These are phyloP conservation scores for Peronosclerospora sorghi DNA, from an alignment of 352 stramenopile species.

Conservation along the genomic window DNA sequence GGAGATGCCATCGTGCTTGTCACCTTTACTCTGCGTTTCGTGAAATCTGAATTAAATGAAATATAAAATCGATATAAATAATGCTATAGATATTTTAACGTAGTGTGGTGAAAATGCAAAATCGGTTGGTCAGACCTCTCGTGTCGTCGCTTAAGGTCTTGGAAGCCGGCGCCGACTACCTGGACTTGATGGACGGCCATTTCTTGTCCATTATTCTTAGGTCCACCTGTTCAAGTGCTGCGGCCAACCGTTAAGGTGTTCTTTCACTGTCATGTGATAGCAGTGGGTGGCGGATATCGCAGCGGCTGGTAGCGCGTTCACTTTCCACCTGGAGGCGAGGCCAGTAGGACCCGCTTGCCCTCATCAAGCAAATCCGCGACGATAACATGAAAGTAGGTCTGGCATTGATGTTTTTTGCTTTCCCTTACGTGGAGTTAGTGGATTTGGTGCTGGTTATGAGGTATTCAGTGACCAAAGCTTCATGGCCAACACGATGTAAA, in stretches of 20 bases:
- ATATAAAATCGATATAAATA: too few relatives aligned
- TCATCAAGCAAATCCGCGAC: constrained; percentile 79
- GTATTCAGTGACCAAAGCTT: constrained; percentile 96
- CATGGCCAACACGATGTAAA: constrained; percentile 93
- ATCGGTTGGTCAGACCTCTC: constrained; percentile 94
- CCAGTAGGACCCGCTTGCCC: constrained; percentile 42
- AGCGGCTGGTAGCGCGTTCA: constrained; percentile 91
- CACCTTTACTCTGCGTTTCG: background rate
- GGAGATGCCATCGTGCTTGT: constrained; percentile 27
- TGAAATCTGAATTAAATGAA: too few relatives aligned
- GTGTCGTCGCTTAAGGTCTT: constrained; percentile 82
- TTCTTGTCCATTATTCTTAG: constrained; percentile 98
- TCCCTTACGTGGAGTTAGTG: constrained; percentile 76
- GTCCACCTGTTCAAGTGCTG: constrained; percentile 89
- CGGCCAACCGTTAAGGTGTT: constrained; percentile 80
- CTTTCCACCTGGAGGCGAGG: constrained; percentile 92
- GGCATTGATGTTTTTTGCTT: constrained; percentile 87
- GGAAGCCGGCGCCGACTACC: constrained; percentile 86
- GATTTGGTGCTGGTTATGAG: constrained; percentile 98
- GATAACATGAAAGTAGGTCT: constrained; percentile 94
- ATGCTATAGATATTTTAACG: too few relatives aligned
- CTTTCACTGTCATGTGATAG: constrained; percentile 98
- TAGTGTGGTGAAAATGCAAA: constrained; percentile 68
- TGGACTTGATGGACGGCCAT: constrained; percentile 98
- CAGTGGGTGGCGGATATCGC: constrained; percentile 94